Evolutionary conservation across 2,329 filamentous ascomycete genomes (phyloP).

Genomic region (Aspergillus tamarii): DNA sequence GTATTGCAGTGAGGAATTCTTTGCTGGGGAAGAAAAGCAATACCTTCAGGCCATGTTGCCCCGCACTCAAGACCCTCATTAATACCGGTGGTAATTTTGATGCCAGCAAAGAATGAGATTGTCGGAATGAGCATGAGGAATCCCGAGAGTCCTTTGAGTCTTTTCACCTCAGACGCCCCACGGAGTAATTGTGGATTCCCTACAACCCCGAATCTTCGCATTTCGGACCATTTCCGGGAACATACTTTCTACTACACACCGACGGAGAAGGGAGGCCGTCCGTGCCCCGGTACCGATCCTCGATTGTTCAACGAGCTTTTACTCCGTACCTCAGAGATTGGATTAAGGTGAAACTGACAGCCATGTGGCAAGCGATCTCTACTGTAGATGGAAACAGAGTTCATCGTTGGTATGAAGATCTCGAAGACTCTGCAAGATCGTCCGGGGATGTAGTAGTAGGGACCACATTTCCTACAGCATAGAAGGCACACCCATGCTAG

Average conservation of each 20-base stretch:
- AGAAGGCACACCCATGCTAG: not conserved
- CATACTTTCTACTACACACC: not conserved
- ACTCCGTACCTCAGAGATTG: not conserved
- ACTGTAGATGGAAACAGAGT: not conserved
- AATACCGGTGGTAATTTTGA: not conserved
- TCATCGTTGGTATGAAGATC: not conserved
- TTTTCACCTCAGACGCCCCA: not conserved
- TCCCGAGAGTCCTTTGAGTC: not conserved
- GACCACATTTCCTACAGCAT: not conserved
- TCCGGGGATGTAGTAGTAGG: not conserved
- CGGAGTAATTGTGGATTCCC: not conserved
- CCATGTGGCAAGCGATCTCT: constrained; percentile 7
- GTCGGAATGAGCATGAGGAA: not conserved
- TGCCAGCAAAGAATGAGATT: not conserved
- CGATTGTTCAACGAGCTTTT: not conserved
- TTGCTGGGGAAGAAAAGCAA: not conserved
- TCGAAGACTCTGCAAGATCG: not conserved
- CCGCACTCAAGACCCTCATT: not conserved
- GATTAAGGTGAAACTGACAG: constrained; percentile 5
- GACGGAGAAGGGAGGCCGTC: not conserved
- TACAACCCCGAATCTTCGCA: constrained; percentile 4
- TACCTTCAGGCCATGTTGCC: not conserved
- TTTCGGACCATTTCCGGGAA: constrained; percentile 10
- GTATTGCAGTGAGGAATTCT: not conserved
- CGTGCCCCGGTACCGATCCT: not conserved